Base-by-base conservation (phyloP, 352 stramenopile genomes). In the Globisporangium camurandrum region DNA sequence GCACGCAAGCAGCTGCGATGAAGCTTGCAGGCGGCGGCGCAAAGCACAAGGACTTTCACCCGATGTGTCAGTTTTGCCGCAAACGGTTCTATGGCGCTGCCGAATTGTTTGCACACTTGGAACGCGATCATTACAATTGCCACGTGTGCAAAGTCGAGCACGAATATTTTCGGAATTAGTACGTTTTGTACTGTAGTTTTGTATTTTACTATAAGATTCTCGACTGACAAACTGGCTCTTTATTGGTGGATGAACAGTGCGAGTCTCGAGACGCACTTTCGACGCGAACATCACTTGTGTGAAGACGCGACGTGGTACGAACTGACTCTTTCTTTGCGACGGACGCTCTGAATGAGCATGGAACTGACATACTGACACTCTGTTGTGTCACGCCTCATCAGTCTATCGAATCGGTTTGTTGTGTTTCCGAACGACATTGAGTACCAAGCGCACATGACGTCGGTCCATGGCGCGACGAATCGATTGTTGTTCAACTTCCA, bases 151-250 rank as follows among this genome's bases (percentile, higher is more conserved):
- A 89, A 49, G 61, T 75, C 28, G 82, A 90, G 54, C 81, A 93
- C 59, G 74, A 91, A 30, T 93, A 95, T 62, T 95, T 88, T 58
- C 77, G 84, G 51, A 91, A 95, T 64, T 95, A 95, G 75, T 89
- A 71, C 54, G 78, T 84, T 1, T 6, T 20, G 4, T 16, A 9
- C 11, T n/a, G 2, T 50, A 2, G 2, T 12, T 20, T 54, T 41
- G 3, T 16, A 1, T 41, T 2, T n/a, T 40, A 7, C 8, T 24
- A 10, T 16, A 5, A n/a, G 5, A n/a, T 0, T 43, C 7, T 30
- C 3, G 51, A 27, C 12, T 41, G 24, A 33, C 38, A 64, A 54
- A 68, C 38, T 26, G 24, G 33, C 40, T 36, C 27, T 11, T 9
- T 39, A 14, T 43, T 3, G 41, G 11, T 30, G 39, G 28, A 11